A percentile compares a stretch with the other conserved stretches of the same genome.
These are phyloP conservation scores for Grigorovia transvaalensis DNA, from an alignment of 805 yeast species.

Conservation along the genomic window DNA sequence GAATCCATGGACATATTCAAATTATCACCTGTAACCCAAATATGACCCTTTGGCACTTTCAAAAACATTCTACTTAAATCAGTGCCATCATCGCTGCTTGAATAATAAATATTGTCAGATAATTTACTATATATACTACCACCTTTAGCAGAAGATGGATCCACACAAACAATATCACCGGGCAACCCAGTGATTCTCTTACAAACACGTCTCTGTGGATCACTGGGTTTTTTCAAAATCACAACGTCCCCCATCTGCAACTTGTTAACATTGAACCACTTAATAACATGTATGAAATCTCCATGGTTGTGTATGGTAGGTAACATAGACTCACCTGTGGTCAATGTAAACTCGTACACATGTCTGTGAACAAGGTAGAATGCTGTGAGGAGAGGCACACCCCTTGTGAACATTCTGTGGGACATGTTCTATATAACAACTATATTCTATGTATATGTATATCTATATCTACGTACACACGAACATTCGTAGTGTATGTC, in stretches of 20 bases:
- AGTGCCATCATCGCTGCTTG: slow-evolving; percentile 10
- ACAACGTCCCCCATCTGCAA: slow-evolving; percentile 75
- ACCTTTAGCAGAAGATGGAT: slow-evolving; percentile 46
- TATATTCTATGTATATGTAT: no score
- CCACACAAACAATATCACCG: slow-evolving; percentile 73
- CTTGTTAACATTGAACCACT: slow-evolving; percentile 50
- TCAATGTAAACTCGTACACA: slow-evolving; percentile 65
- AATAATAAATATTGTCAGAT: no score
- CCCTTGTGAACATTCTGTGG: not conserved
- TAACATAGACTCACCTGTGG: slow-evolving; percentile 91
- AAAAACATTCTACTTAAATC: slow-evolving; percentile 39
- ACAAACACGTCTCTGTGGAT: slow-evolving; percentile 76
- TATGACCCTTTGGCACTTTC: slow-evolving; percentile 84
- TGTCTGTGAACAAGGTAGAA: slow-evolving; percentile 42
- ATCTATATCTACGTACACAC: no score
- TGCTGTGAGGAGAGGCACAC: not conserved
- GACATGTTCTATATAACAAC: not conserved
- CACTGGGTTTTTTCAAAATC: slow-evolving; percentile 83
- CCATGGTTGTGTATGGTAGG: slow-evolving; percentile 70
- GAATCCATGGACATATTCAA: slow-evolving; percentile 80
- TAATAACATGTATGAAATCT: slow-evolving; percentile 74
- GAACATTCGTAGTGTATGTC: not conserved
- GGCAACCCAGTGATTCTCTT: slow-evolving; percentile 95
- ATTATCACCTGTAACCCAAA: slow-evolving; percentile 96
- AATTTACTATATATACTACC: not conserved